These are phyloP conservation scores for Malus sylvestris DNA, from an alignment of 306 rosid genomes.

Conservation along the genomic window DNA sequence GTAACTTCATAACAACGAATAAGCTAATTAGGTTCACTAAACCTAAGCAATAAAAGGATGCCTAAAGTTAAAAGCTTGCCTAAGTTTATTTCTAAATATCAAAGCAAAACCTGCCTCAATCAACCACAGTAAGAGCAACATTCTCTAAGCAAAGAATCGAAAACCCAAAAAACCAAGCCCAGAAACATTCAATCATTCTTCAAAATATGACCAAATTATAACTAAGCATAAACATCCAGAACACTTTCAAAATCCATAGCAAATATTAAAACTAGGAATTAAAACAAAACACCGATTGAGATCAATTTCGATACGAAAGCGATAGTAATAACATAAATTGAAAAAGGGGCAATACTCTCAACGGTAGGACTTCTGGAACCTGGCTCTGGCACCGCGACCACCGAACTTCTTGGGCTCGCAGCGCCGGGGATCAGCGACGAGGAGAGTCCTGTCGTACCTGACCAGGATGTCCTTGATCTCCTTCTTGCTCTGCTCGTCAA, in stretches of 20 bases:
- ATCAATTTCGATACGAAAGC: not conserved
- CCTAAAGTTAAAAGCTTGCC: no score
- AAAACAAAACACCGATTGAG: not conserved
- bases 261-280: not conserved
- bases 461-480: constrained; percentile 46
- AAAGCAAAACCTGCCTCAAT: no score
- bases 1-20: not conserved
- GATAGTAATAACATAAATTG: not conserved
- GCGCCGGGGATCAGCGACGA: constrained; percentile 48
- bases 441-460: constrained; percentile 39
- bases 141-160: not conserved
- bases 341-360: not conserved
- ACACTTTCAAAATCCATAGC: not conserved
- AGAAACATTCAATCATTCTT: not conserved
- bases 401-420: constrained; percentile 60
- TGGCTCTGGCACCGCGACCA: constrained; percentile 52
- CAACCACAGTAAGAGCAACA: not conserved
- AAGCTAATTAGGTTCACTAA: not conserved
- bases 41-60: not conserved
- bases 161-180: not conserved
- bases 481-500: constrained; percentile 49
- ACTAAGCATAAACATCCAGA: not conserved
- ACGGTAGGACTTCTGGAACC: constrained; percentile 58
- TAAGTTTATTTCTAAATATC: not conserved
- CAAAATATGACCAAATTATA: not conserved